Conservation (phyloP, 331 rosid genomes). For the Cydonia oblonga region DNA sequence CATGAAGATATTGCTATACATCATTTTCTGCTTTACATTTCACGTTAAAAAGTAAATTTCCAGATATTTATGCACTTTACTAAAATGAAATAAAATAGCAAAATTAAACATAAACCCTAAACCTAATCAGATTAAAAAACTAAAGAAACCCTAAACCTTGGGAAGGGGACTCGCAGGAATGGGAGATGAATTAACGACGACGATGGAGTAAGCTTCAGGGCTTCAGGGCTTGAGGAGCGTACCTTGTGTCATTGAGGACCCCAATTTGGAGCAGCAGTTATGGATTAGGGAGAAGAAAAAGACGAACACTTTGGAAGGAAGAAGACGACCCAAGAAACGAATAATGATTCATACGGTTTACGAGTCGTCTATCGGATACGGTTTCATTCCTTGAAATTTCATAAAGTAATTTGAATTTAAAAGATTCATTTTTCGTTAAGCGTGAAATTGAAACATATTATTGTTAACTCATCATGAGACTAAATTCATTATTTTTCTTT, state of each 20-base stretch:
- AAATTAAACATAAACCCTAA: not conserved
- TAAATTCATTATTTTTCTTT: no score
- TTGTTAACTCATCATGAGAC: no score
- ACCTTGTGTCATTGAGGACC: slow-evolving; percentile 3
- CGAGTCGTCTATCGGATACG: not conserved
- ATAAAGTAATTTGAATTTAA: no score
- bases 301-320: not conserved
- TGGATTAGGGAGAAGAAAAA: not conserved
- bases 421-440: no score
- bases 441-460: no score
- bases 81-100: not conserved
- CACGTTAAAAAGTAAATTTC: not conserved
- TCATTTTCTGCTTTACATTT: not conserved
- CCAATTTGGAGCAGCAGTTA: no score
- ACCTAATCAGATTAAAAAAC: not conserved
- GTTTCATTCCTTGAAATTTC: no score
- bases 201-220: not conserved
- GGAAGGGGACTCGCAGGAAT: not conserved
- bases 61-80: not conserved
- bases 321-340: not conserved
- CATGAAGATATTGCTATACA: not conserved
- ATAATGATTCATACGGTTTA: not conserved
- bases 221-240: not conserved
- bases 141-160: not conserved
- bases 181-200: not conserved